Evolutionary conservation across 2,329 filamentous ascomycete genomes (phyloP).

Genomic region (Fusarium oligoseptatum): DNA sequence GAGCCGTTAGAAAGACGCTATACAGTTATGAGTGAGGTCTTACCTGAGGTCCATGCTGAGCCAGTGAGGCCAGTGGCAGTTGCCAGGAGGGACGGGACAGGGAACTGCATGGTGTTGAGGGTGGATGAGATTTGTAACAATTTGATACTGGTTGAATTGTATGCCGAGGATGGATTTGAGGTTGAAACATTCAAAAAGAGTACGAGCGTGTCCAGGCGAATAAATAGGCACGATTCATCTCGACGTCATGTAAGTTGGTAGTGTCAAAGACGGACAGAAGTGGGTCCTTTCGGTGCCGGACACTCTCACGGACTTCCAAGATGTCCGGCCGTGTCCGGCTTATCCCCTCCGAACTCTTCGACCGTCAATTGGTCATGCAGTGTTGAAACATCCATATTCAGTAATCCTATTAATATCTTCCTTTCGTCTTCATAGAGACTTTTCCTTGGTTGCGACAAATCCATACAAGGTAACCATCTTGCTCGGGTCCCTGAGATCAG

Average conservation of each 20-base stretch:
- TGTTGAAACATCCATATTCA: background rate
- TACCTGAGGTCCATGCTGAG: conserved; percentile 56
- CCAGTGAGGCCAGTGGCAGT: conserved; percentile 55
- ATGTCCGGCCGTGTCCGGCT: conserved; percentile 34
- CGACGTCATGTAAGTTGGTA: conserved; percentile 7
- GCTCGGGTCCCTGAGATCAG: conserved; percentile 38
- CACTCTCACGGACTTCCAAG: conserved; percentile 38
- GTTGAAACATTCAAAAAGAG: background rate
- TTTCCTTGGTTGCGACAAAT: conserved; percentile 35
- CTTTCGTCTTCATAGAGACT: conserved; percentile 3
- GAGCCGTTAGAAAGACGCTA: background rate
- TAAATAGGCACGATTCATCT: background rate
- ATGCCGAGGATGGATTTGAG: background rate
- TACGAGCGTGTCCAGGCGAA: background rate
- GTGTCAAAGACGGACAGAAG: conserved; percentile 14
- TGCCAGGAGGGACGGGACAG: conserved; percentile 50
- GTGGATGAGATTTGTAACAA: background rate
- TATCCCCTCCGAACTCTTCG: background rate
- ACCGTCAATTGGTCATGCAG: background rate
- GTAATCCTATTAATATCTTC: background rate
- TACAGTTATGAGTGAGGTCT: background rate
- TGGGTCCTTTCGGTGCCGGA: conserved; percentile 36
- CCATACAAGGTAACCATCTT: conserved; percentile 42
- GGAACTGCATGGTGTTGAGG: conserved; percentile 34
- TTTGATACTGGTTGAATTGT: background rate